Evolutionary conservation across 1,284 basidiomycete species (phyloP).

Genomic region (Sporisorium iseilematis-ciliati): DNA sequence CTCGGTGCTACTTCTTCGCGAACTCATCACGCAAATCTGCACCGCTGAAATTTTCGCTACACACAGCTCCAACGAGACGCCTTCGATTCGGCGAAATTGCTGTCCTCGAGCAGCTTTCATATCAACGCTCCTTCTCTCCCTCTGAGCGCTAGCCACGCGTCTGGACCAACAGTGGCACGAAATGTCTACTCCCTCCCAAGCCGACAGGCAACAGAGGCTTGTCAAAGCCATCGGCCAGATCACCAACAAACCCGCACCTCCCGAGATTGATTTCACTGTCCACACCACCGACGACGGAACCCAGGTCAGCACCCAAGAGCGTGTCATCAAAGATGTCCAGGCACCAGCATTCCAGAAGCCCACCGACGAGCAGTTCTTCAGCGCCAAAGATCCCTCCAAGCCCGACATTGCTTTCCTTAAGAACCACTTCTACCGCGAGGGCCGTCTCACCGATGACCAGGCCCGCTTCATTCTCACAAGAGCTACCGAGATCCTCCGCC

Average conservation of each 20-base stretch:
- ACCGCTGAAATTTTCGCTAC: background rate
- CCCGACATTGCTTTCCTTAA: slow-evolving; percentile 90
- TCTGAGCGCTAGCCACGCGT: slow-evolving; percentile 9
- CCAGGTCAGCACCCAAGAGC: slow-evolving; percentile 70
- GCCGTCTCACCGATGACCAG: slow-evolving; percentile 85
- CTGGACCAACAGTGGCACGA: background rate
- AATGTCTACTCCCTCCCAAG: slow-evolving; percentile 28
- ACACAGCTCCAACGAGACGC: background rate
- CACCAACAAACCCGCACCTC: slow-evolving; percentile 58
- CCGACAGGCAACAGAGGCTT: slow-evolving; percentile 53
- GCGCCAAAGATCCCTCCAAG: slow-evolving; percentile 64
- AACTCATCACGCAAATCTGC: background rate
- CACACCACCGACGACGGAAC: slow-evolving; percentile 71
- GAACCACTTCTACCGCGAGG: slow-evolving; percentile 98
- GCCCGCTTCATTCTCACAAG: slow-evolving; percentile 87
- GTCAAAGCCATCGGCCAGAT: slow-evolving; percentile 65
- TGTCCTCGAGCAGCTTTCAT: background rate
- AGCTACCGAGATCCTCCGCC: slow-evolving; percentile 78
- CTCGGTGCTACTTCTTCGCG: background rate
- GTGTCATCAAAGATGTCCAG: slow-evolving; percentile 71
- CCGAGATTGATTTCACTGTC: slow-evolving; percentile 71
- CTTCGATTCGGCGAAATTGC: background rate
- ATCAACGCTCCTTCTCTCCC: background rate
- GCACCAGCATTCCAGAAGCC: slow-evolving; percentile 85
- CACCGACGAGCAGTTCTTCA: slow-evolving; percentile 87